Evolutionary conservation across 2,329 filamentous ascomycete species (phyloP), one percentile per base, ranked within the genome.

Genomic region (Nemania diffusa): DNA sequence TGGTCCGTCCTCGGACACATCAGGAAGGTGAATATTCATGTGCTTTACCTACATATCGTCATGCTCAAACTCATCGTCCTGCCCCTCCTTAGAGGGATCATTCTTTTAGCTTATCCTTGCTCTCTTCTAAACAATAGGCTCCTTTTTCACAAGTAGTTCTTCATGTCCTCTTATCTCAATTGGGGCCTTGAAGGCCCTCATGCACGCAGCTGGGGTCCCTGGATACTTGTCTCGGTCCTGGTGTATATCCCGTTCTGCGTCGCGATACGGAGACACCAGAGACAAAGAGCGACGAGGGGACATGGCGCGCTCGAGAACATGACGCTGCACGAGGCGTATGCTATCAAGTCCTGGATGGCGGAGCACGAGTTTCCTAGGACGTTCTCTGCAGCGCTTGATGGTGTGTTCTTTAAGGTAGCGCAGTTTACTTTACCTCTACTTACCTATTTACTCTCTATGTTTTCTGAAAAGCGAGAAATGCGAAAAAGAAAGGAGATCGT

Each of bases 271-370:
- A 50, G 48, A 56, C 26, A 26, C 13, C 46, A 65, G 29, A 26
- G 20, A 20, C 40, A 2, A 20, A 15, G 24, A 1, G 8, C 20
- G 17, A 44, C 15, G 13, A 58, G 53, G 22, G 17, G 17, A 0
- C 7, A 42, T 5, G 20, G 17, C 7, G 8, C 32, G 5, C 29
- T 57, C 11, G 20, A 24, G 32, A 53, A 17, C 2, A 67, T 70
- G 69, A 69, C 69, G 2, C 20, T 70, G 15, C 59, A 70, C 17
- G 66, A 70, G 40, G 69, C 69, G 7, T 67, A 70, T 34, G 34
- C 9, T 20, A 64, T 70, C 42, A 69, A 70, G 42, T 40, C 52
- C 27, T 17, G 57, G 52, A 50, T 70, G 13, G 60, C 66, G 5
- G 65, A 68, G 58, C 58, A 58, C 7, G 66, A 69, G 34, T 69